Base-by-base conservation (phyloP, 192 early-diverging fungal genomes). In the Coemansia sp. region DNA sequence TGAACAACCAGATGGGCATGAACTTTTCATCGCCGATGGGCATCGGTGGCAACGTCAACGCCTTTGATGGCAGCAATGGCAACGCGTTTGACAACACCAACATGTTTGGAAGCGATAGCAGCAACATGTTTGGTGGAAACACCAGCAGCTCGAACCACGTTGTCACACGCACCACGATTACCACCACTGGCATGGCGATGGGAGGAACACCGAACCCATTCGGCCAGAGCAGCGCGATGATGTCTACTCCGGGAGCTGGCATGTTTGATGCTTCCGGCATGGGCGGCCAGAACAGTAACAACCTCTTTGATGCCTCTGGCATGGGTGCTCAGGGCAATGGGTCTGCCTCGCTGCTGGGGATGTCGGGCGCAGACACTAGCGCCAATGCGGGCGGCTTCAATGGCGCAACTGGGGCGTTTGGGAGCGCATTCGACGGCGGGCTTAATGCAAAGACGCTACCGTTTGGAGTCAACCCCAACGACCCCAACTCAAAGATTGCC, bases 361-460 rank as follows among this genome's bases (percentile, higher is more conserved):
- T 53, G 43, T 40, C 53, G 29, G 44, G 46, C 15, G 56, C 22
- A 24, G 48, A 36, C 37, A 8, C 37, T 27, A 39, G 8, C 14
- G 38, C 41, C 34, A 33, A 17, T 18, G 17, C 62, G 34, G 53
- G 67, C 29, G 64, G 50, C 27, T 65, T 72, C 19, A 63, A 67
- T 32, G 79, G 79, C 0, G 70, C 73, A 24, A 73, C 76, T 1
- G 67, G 66, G 0, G 67, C 68, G 1, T 74, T 83, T 54, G 74
- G 74, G 29, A 78, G 57, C 41, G 74, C 82, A 14, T 83, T 83
- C 65, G 82, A 83, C 33, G 78, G 78, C 38, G 82, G 82, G 14
- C 60, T 56, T 19, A 54, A 42, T 0, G 82, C 78, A 27, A 76
- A 77, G 53, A 46, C 68, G 11, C 58, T 83, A 56, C 76, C 79